A percentile compares a stretch with the other conserved stretches of the same genome.
phyloP scores from a whole-genome alignment of 2,329 filamentous ascomycete genomes.

The Botrytis deweyae region DNA sequence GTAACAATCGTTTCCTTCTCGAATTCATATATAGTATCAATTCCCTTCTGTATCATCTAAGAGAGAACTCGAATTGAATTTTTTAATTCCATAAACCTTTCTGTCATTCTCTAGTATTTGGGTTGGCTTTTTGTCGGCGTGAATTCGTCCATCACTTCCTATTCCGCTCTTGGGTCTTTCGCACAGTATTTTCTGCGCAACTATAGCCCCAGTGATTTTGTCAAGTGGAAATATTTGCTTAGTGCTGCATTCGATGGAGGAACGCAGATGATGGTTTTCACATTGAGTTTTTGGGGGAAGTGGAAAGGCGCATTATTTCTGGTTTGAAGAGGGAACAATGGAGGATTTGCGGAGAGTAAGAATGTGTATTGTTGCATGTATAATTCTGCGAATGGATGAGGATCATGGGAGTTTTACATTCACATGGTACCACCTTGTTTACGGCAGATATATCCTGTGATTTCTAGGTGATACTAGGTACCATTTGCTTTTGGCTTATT shows the following conservation, averaged over 20 bases:
- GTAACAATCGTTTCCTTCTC: no score
- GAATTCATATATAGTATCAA: no score
- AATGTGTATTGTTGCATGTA: neutral
- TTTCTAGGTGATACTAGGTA: neutral
- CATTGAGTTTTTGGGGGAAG: constrained; percentile 55
- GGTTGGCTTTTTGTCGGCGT: constrained; percentile 66
- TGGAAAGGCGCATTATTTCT: constrained; percentile 28
- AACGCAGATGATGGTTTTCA: constrained; percentile 61
- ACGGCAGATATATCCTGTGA: neutral
- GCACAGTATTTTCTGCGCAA: constrained; percentile 68
- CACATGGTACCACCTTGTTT: neutral
- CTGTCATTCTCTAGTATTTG: constrained; percentile 64
- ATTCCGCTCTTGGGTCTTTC: constrained; percentile 65
- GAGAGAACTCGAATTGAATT: constrained; percentile 61
- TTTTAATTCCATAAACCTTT: constrained; percentile 65
- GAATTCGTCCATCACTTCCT: constrained; percentile 67
- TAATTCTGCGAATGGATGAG: neutral
- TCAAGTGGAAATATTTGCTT: constrained; percentile 74
- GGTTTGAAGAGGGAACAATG: constrained; percentile 37
- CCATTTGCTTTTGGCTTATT: neutral
- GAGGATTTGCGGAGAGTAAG: neutral
- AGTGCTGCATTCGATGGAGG: constrained; percentile 72
- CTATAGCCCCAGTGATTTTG: constrained; percentile 59
- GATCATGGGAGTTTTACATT: accelerated
- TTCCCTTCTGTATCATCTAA: constrained; percentile 51